These are phyloP conservation scores for Backusella morwellensis DNA, from an alignment of 192 early-diverging fungal genomes.

Conservation along the genomic window DNA sequence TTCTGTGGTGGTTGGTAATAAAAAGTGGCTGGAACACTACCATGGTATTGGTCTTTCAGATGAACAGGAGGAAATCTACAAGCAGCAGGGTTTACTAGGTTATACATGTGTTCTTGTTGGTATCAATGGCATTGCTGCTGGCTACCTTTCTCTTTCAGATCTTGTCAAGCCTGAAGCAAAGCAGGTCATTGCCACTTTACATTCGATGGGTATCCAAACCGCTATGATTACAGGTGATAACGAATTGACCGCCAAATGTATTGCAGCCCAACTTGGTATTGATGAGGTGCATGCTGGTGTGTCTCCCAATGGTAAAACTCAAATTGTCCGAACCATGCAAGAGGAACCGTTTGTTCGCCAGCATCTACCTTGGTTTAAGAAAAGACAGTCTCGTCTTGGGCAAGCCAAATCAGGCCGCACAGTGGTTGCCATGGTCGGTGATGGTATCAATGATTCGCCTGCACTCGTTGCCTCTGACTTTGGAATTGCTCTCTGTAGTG, in stretches of 20 bases:
- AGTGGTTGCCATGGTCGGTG: constrained; percentile 90
- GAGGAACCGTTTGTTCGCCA: not conserved
- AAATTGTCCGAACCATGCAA: constrained; percentile 52
- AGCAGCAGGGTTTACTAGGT: constrained; percentile 60
- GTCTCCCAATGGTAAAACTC: constrained; percentile 86
- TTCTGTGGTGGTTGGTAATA: constrained; percentile 74
- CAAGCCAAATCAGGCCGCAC: not conserved
- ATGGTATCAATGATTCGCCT: constrained; percentile 96
- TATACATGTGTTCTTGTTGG: constrained; percentile 82
- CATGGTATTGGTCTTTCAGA: constrained; percentile 40
- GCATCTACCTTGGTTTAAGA: not conserved
- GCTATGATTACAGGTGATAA: constrained; percentile 97
- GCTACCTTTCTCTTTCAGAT: constrained; percentile 84
- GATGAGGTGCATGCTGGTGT: constrained; percentile 85
- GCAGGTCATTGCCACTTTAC: constrained; percentile 66
- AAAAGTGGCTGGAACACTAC: constrained; percentile 52
- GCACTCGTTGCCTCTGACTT: constrained; percentile 83
- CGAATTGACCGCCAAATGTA: constrained; percentile 73
- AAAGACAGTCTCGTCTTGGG: not conserved
- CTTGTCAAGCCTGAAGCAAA: constrained; percentile 76
- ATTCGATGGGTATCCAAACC: constrained; percentile 71
- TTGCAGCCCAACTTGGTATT: constrained; percentile 84
- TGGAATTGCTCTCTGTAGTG: constrained; percentile 86
- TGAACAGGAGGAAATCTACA: not conserved
- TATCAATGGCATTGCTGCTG: constrained; percentile 54